Evolutionary conservation across 2,329 filamentous ascomycete species (phyloP), one percentile per base, ranked within the genome.

Genomic region (Hypoxylon sp.): DNA sequence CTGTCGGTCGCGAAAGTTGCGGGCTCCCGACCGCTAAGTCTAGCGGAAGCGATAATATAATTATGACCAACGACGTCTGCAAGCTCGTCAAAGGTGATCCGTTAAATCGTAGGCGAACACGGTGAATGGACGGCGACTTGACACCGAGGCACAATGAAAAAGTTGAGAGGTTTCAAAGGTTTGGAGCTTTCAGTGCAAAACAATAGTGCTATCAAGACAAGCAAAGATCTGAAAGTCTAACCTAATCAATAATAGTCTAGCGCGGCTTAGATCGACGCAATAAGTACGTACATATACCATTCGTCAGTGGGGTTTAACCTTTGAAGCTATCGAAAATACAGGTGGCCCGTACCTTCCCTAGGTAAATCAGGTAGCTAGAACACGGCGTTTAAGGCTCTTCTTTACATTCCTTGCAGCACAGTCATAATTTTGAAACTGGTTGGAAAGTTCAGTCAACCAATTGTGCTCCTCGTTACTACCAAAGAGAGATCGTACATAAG

Each of bases 121-220:
- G 45, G 45, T 29, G 19, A 55, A 50, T 50, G 11, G 14, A 37
- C 25, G 25, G 34, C 9, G 16, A 50, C 30, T 27, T 29, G 19
- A 57, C 30, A 19, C 27, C 45, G 51, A 53, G 6, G 53, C 46
- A 61, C 52, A 65, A 68, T 66, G 48, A 39, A 61, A 63, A 51
- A 54, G 34, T 46, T 58, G 46, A 59, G 57, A 62, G 61, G 55
- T 60, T 63, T 63, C 52, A 68, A 63, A 46, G 21, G 43, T 30
- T 63, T 61, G 34, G 29, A 67, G 61, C 61, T 67, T 61, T 51
- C 34, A 43, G 46, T 56, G 57, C 45, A 66, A 66, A 64, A 64
- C 63, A 63, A 61, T 61, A 34, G 59, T 51, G 61, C 52, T 48
- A 46, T 23, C 51, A 65, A 65, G 48, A 41, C 21, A 53, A 57